Base-by-base conservation (phyloP, 495 filamentous ascomycete genomes). In the Penicillium malachiteum region DNA sequence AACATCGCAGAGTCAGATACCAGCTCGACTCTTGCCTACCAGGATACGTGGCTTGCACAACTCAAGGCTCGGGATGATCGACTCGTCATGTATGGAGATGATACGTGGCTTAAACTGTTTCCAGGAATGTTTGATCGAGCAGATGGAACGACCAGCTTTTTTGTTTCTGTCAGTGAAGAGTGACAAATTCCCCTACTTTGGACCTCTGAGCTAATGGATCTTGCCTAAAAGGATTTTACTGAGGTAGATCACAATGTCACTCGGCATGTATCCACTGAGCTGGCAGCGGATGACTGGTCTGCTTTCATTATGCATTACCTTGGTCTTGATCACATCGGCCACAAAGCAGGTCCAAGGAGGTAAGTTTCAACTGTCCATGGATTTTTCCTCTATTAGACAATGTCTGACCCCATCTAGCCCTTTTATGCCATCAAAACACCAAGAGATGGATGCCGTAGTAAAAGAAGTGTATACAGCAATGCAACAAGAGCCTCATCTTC, bases 191-290 rank as follows among this genome's bases (percentile, higher is more conserved):
- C 14, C 18, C 9, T 16, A 40, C 18, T 14, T 21, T 40, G 9
- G 40, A 39, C 16, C 5, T 48, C n/a, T 8, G 12, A 16, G n/a
- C 43, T 46, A 26, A 46, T 10, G 31, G 37, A 41, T 43, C 10
- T 50, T 54, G 10, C 21, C 21, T 38, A 34, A n/a, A 63, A 96
- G 92, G 95, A 99, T 70, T 98, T 97, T 59, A 92, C 89, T 14
- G 94, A 98, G 77, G 94, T 98, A 50, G 94, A 98, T 70, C 87
- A 90, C 63, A 98, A 99, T 74, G 94, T 99, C 63, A 99, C 94
- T 7, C 82, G 94, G 48, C 91, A 99, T 73, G 73, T 97, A 35
- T 77, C 87, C 7, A 73, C 75, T 11, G 93, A 97, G 71, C 79
- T 98, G 53, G 63, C 71, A 35, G 81, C 79, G 30, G 71, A 82